Evolutionary conservation across 73 alveolate genomes (phyloP), one percentile per base, ranked within the genome.

Genomic region (Symbiodinium pilosum): DNA sequence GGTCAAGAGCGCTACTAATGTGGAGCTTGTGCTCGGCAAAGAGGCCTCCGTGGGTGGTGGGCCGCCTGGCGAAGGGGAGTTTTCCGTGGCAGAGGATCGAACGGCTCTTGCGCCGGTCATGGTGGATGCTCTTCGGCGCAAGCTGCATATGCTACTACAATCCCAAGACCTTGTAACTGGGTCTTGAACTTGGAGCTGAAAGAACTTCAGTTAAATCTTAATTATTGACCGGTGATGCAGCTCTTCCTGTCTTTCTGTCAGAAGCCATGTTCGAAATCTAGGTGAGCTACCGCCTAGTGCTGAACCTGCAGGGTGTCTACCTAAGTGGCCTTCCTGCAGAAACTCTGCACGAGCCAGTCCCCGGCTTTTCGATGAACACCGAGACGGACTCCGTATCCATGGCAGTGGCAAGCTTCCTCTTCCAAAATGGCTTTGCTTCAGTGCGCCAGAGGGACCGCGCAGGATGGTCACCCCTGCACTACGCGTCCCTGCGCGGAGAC

Each of bases 381-480:
- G 32, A 83, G 28, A n/a, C 2, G 28, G 64, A 40, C 32, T 14
- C 47, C 28, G 18, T 2, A 20, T 9, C 59, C 4, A 16, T 44
- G 38, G 51, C 0, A 9, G 81, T 30, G 38, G 44, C 21, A 26
- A n/a, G 41, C 30, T 83, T 39, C 68, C 38, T 83, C 26, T 83
- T 41, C 26, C 91, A 83, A 26, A 39, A 40, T 39, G 91, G 91
- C 91, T 83, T 83, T 21, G 59, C 42, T 2, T 14, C 41, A 24
- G 91, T 83, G 6, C 64, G 91, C 6, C 41, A 83, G 47, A 14
- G 69, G 41, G 91, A 83, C 32, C 36, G 39, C 18, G 12, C 64
- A 5, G 91, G 91, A 42, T 83, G 91, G 91, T 38, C 59, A 43
- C 71, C 91, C 91, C 26, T 83, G 38, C 54, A 42, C 91, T 83